Base-by-base conservation (phyloP, 352 stramenopile genomes). In the Vaucheria bursata region DNA sequence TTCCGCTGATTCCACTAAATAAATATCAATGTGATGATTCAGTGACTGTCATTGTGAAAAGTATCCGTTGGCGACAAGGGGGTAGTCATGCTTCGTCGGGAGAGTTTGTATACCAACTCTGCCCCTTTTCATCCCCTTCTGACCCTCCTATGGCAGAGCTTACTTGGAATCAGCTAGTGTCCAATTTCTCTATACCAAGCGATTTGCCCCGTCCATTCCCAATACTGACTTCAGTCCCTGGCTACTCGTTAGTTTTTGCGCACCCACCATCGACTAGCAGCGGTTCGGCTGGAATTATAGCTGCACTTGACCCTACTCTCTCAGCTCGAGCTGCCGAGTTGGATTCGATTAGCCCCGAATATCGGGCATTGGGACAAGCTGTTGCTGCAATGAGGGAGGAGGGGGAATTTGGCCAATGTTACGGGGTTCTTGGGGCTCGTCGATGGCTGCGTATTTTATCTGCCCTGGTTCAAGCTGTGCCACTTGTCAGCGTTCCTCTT, bases 391-490 rank as follows among this genome's bases (percentile, higher is more conserved):
- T 80, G 25, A 31, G 31, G 36, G 75, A 38, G 0, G 38, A 77
- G 68, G 45, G 45, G 12, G 45, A 12, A 25, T 36, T 39, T 0
- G 45, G 45, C 8, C 65, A 75, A 29, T 37, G 75, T n/a, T 66
- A 71, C 32, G 45, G 45, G 12, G 45, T 59, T 12, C 45, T 12
- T 25, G 75, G 45, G 18, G 53, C 68, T 38, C 39, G 32, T 1
- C 65, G 75, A 0, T 80, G 75, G 75, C 68, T 80, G 29, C 74
- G 8, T 8, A 40, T 80, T 38, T 71, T 80, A 8, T 77, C 68
- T 0, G 75, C 75, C 8, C 68, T 80, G n/a, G 73, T 75, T 45
- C 75, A 80, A 71, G 75, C 45, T 39, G n/a, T 45, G 38, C 18
- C n/a, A 12, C 33, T 25, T 7, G 1, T 0, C 40, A 73, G 34